Conservation (phyloP, 2,329 filamentous ascomycete genomes). For the Colletotrichum sp. region DNA sequence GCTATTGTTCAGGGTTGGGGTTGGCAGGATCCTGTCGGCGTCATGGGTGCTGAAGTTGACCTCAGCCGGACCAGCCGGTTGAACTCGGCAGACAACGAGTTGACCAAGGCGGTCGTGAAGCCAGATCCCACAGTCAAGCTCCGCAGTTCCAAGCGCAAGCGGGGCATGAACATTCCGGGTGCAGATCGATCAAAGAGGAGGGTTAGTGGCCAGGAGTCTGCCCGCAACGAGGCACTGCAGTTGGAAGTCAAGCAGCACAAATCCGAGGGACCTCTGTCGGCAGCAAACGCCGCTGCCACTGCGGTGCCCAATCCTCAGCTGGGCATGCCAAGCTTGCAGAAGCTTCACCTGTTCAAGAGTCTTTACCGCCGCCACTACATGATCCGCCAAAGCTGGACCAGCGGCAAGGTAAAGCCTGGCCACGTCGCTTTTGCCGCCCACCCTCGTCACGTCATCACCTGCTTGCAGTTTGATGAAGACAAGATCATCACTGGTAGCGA, state of each 20-base stretch:
- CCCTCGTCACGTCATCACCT: slow-evolving; percentile 95
- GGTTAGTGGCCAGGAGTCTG: slow-evolving; percentile 51
- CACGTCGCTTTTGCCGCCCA: slow-evolving; percentile 98
- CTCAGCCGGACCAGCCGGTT: slow-evolving; percentile 65
- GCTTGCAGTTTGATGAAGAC: slow-evolving; percentile 95
- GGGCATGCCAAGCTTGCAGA: slow-evolving; percentile 78
- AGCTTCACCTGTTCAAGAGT: slow-evolving; percentile 94
- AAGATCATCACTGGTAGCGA: slow-evolving; percentile 98
- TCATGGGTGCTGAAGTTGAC: slow-evolving; percentile 80
- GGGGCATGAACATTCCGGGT: slow-evolving; percentile 49
- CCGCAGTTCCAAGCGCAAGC: slow-evolving; percentile 62
- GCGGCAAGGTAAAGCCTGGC: slow-evolving; percentile 79
- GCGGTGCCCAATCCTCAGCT: slow-evolving; percentile 84
- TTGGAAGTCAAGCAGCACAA: slow-evolving; percentile 53
- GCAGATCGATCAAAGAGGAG: slow-evolving; percentile 61
- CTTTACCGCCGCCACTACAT: slow-evolving; percentile 92
- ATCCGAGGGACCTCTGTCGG: slow-evolving; percentile 84
- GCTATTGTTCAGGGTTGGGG: slow-evolving; percentile 95
- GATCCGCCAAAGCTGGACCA: slow-evolving; percentile 92
- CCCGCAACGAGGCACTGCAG: slow-evolving; percentile 46
- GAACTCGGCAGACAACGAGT: slow-evolving; percentile 58
- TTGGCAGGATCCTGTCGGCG: slow-evolving; percentile 87
- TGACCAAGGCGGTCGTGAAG: slow-evolving; percentile 45
- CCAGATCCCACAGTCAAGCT: slow-evolving; percentile 48
- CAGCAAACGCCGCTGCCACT: slow-evolving; percentile 81